Evolutionary conservation across 768 basidiomycete genomes (phyloP), one percentile per base, ranked within the genome.

Genomic region (Cyclocybe aegerita): DNA sequence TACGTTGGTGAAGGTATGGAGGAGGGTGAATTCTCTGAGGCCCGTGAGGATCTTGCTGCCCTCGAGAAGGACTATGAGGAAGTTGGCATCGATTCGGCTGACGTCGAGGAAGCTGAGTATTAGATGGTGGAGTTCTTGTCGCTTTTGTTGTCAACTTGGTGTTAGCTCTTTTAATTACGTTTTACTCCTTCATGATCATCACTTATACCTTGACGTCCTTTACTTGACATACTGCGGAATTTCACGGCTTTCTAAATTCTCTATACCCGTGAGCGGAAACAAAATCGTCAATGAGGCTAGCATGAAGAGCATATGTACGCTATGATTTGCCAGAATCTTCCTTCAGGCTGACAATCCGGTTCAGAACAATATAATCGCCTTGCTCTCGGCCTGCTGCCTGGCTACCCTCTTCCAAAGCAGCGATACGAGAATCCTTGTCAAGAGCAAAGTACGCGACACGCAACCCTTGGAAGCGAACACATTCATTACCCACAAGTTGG

Each of bases 1-100:
- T 96, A 95, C 64, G 95, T 97, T 55, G 95, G 95, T 66, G 95
- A 98, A 74, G 96, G 96, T 78, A 98, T 98, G 96, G 96, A 98
- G 68, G 96, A 98, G 78, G 96, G 96, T 71, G 96, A 98, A 74
- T 98, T 98, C 75, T 94, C 93, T 41, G 95, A 97, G 74, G 96
- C 96, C 40, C 89, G 95, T 60, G 96, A 98, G 69, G 96, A 98
- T 74, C 85, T 98, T 54, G 96, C 96, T 38, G 96, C 96, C 6
- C 83, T 98, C 52, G 95, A 98, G 75, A 95, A 91, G 69, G 93
- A 93, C 68, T 93, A 93, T 63, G 90, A 93, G 68, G 91, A 96
- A 70, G 92, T 89, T 57, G 87, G 86, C 50, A 85, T 78, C 42
- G 88, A 89, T 68, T 86, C 87, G 30, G 85, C 79, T 48, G 88